A percentile compares a stretch with the other conserved stretches of the same genome.
These are phyloP conservation scores for Laburnicola sp. DNA, from an alignment of 2,329 filamentous ascomycete species.

Conservation along the genomic window DNA sequence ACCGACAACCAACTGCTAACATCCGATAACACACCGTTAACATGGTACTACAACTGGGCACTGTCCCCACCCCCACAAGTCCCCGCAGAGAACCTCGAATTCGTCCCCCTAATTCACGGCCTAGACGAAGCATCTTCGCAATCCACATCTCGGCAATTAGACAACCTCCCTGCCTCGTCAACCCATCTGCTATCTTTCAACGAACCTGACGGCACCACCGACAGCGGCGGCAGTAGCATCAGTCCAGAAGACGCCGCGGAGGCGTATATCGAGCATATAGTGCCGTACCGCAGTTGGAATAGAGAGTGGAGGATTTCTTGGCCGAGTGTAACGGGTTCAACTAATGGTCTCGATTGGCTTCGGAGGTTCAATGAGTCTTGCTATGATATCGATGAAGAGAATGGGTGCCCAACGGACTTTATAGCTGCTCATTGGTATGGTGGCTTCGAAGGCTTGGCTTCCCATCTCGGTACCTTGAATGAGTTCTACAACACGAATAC, in stretches of 20 bases:
- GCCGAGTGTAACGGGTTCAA: constrained; percentile 66
- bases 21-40: constrained; percentile 62
- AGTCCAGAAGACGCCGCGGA: constrained; percentile 64
- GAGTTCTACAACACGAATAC: constrained; percentile 55
- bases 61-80: constrained; percentile 59
- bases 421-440: constrained; percentile 62
- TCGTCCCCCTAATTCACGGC: constrained; percentile 81
- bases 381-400: constrained; percentile 36
- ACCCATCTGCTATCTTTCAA: constrained; percentile 77
- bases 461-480: constrained; percentile 65
- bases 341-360: constrained; percentile 68
- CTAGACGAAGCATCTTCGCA: constrained; percentile 47
- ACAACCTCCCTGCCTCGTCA: constrained; percentile 58
- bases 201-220: constrained; percentile 68
- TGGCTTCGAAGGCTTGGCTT: constrained; percentile 67
- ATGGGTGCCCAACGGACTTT: constrained; percentile 56
- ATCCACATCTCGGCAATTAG: constrained; percentile 63
- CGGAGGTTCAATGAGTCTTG: constrained; percentile 66
- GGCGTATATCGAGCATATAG: constrained; percentile 72
- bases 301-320: constrained; percentile 66
- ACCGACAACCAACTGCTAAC: constrained; percentile 68
- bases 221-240: constrained; percentile 66
- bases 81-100: constrained; percentile 61
- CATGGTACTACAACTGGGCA: constrained; percentile 86
- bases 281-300: constrained; percentile 64